phyloP scores from a whole-genome alignment of 768 basidiomycete genomes.

The Tylopilus intermedius region DNA sequence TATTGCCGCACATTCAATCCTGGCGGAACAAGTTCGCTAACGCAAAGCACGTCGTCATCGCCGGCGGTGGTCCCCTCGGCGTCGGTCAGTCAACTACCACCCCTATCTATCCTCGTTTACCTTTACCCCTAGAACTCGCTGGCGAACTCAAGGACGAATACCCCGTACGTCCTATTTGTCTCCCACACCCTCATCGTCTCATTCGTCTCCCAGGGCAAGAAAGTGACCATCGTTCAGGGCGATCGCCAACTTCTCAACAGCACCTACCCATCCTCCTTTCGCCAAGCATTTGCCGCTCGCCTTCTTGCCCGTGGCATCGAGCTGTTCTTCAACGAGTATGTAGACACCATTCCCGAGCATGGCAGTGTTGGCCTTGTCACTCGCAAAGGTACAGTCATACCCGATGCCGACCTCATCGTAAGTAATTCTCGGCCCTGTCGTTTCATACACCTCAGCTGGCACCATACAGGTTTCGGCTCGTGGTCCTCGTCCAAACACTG shows the following conservation, averaged over 20 bases:
- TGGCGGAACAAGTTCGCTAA: slow-evolving; percentile 32
- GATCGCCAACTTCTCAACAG: slow-evolving; percentile 50
- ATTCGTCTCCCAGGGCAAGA: slow-evolving; percentile 26
- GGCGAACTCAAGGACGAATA: slow-evolving; percentile 42
- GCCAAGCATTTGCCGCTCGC: slow-evolving; percentile 41
- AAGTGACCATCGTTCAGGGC: slow-evolving; percentile 60
- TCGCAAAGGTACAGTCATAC: slow-evolving; percentile 43
- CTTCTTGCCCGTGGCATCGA: slow-evolving; percentile 43
- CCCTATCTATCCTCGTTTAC: background rate
- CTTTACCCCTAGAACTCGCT: slow-evolving; percentile 32
- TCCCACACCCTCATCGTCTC: background rate
- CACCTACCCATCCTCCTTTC: slow-evolving; percentile 50
- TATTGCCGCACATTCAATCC: slow-evolving; percentile 26
- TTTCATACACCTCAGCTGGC: background rate
- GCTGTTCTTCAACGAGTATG: slow-evolving; percentile 46
- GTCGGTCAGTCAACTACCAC: slow-evolving; percentile 33
- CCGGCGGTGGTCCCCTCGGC: slow-evolving; percentile 55
- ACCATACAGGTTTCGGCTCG: slow-evolving; percentile 23
- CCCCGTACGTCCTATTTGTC: slow-evolving; percentile 28
- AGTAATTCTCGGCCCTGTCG: slow-evolving; percentile 11
- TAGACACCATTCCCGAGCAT: slow-evolving; percentile 42
- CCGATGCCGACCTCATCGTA: slow-evolving; percentile 56
- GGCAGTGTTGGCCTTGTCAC: slow-evolving; percentile 41
- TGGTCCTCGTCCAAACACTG: slow-evolving; percentile 47
- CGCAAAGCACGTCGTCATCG: slow-evolving; percentile 43